Conservation (phyloP, 208 protist species). For the Leishmania arabica region DNA sequence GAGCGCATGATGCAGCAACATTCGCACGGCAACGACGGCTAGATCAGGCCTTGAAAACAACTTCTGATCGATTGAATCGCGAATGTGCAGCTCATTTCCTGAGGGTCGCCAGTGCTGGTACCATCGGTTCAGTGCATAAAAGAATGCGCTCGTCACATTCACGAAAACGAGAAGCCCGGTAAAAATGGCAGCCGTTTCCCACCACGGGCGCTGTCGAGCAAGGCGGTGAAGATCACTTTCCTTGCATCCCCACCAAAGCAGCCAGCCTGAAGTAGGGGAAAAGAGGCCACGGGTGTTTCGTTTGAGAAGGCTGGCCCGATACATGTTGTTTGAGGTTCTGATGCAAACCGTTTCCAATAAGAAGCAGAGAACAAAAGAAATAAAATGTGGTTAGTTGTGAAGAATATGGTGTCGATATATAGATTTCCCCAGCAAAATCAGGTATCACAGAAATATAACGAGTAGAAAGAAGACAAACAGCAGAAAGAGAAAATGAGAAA, state of each 20-base stretch:
- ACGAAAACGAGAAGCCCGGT: constrained; percentile 73
- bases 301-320: constrained; percentile 24
- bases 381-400: not conserved
- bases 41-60: constrained; percentile 82
- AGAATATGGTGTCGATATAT: not conserved
- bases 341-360: not conserved
- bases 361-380: not conserved
- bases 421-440: too few species aligned
- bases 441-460: not conserved
- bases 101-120: constrained; percentile 74
- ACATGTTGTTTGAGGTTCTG: constrained; percentile 12
- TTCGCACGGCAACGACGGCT: constrained; percentile 74
- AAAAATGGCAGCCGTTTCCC: constrained; percentile 75
- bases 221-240: constrained; percentile 67
- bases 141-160: constrained; percentile 51
- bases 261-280: constrained; percentile 12
- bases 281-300: constrained; percentile 18
- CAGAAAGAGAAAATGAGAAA: not conserved
- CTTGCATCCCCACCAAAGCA: constrained; percentile 68
- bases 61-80: constrained; percentile 59
- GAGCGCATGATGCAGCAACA: constrained; percentile 76
- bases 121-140: constrained; percentile 69
- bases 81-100: constrained; percentile 69
- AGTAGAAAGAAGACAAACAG: not conserved
- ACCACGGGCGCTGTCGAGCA: constrained; percentile 84